Base-by-base conservation (phyloP, 208 protist genomes). In the Trypanosoma scelopori region DNA sequence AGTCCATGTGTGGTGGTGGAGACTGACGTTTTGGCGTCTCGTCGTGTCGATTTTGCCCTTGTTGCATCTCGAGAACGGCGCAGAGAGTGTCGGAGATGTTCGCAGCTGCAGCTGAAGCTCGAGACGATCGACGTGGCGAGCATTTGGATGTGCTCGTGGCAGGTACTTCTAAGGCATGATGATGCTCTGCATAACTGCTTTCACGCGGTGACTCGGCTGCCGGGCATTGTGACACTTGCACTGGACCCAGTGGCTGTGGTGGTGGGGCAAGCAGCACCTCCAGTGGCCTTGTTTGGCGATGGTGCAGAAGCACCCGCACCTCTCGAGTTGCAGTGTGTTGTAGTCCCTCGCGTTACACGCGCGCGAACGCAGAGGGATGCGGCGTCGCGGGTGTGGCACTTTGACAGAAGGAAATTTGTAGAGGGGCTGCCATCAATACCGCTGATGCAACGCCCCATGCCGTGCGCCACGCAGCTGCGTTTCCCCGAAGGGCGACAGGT, bases 401-500 rank as follows among this genome's bases (percentile, higher is more conserved):
- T 37, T 37, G 32, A 37, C 9, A 9, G 9, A 11, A 37, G 9
- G 32, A 37, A 37, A 37, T 11, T 9, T 37, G 32, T 37, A 9
- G 3, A 9, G 32, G 32, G 32, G 32, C 32, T 37, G 9, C 32
- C 32, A 37, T 37, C 32, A 3, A 37, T 37, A 9, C 32, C 32
- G 32, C 32, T 37, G 32, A 37, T 11, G 32, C 9, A 11, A 37
- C 5, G 9, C 32, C 32, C 32, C 32, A 72, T 65, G 37, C 22
- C 22, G 42, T 37, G 41, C 22, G 22, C 32, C 1, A 49, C 32
- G 16, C 59, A 66, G 45, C 30, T 73, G n/a, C 57, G 51, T 27
- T 50, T 73, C 46, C 68, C 68, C 28, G 52, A 62, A 11, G 68
- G 68, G n/a, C 52, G 51, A 35, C 41, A 65, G 22, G 5, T 60